Evolutionary conservation across 768 basidiomycete genomes (phyloP).

Genomic region (Tricholoma terreum): DNA sequence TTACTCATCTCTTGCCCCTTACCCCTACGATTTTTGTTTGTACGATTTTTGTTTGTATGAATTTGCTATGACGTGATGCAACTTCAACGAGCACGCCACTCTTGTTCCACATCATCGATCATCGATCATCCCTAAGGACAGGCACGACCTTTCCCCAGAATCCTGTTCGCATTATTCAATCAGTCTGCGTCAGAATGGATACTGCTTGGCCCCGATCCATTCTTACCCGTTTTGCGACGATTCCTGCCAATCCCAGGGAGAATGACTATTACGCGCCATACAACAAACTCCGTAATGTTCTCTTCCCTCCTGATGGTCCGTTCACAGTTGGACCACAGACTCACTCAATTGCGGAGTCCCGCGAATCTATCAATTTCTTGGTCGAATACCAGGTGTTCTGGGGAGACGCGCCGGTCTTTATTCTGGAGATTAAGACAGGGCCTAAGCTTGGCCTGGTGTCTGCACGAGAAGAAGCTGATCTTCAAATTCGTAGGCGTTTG

Average conservation of each 20-base stretch:
- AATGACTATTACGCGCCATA: conserved; percentile 20
- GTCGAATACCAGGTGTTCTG: conserved; percentile 25
- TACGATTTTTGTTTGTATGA: too few relatives aligned
- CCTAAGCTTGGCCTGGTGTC: conserved; percentile 19
- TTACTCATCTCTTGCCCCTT: too few relatives aligned
- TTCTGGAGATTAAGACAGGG: conserved; percentile 27
- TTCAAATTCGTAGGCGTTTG: conserved; percentile 23
- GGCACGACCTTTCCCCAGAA: conserved; percentile 23
- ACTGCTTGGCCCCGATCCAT: not conserved
- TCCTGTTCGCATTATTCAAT: conserved; percentile 1
- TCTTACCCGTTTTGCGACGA: not conserved
- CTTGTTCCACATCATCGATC: too few relatives aligned
- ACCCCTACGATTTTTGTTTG: too few relatives aligned
- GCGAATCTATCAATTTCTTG: not conserved
- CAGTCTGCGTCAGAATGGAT: not conserved
- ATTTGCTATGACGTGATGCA: too few relatives aligned
- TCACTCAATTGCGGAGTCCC: conserved; percentile 17
- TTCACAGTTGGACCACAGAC: conserved; percentile 29
- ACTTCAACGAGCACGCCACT: too few relatives aligned
- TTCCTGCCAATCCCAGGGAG: not conserved
- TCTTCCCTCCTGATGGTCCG: conserved; percentile 32
- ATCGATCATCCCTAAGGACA: too few relatives aligned
- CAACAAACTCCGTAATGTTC: conserved; percentile 35
- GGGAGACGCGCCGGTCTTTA: conserved; percentile 27
- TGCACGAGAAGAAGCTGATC: conserved; percentile 24